phyloP scores from a whole-genome alignment of 2,329 filamentous ascomycete species.

The Coleophoma crateriformis region DNA sequence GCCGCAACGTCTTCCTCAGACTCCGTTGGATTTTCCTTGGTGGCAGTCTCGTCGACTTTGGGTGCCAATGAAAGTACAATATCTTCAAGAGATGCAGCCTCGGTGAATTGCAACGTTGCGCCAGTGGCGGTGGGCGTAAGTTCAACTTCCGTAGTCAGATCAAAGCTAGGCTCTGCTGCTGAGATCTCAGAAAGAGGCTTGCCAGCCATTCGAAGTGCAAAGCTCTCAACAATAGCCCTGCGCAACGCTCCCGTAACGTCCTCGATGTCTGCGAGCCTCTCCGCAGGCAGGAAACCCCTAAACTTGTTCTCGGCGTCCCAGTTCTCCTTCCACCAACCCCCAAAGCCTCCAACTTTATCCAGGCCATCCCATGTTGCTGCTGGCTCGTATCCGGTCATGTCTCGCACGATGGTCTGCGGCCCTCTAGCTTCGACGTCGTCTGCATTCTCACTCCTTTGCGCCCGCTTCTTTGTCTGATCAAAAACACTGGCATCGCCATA shows the following conservation, averaged over 20 bases:
- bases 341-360: slow-evolving; percentile 44
- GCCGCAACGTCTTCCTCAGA: slow-evolving; percentile 22
- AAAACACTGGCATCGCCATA: slow-evolving; percentile 32
- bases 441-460: slow-evolving; percentile 1
- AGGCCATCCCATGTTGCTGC: slow-evolving; percentile 46
- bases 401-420: slow-evolving; percentile 7
- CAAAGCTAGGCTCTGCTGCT: slow-evolving; percentile 5
- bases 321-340: slow-evolving; percentile 33
- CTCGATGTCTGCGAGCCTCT: slow-evolving; percentile 27
- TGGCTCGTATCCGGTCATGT: slow-evolving; percentile 32
- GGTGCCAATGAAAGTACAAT: slow-evolving; percentile 9
- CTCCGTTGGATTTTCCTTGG: slow-evolving; percentile 16
- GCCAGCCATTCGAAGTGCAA: slow-evolving; percentile 38
- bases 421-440: slow-evolving; percentile 8
- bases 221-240: slow-evolving; percentile 50
- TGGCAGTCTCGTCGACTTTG: slow-evolving; percentile 12
- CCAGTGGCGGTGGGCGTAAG: slow-evolving; percentile 16
- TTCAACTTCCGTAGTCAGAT: slow-evolving; percentile 19
- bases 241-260: slow-evolving; percentile 40
- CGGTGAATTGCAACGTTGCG: slow-evolving; percentile 15
- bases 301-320: slow-evolving; percentile 32
- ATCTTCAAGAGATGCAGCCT: slow-evolving; percentile 7
- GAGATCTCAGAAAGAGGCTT: slow-evolving; percentile 21
- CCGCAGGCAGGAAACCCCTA: slow-evolving; percentile 31
- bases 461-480: slow-evolving; percentile 14